A percentile compares a stretch with the other conserved stretches of the same genome.
These are phyloP conservation scores for Hamigera avellanea DNA, from an alignment of 495 filamentous ascomycete genomes.

Conservation along the genomic window DNA sequence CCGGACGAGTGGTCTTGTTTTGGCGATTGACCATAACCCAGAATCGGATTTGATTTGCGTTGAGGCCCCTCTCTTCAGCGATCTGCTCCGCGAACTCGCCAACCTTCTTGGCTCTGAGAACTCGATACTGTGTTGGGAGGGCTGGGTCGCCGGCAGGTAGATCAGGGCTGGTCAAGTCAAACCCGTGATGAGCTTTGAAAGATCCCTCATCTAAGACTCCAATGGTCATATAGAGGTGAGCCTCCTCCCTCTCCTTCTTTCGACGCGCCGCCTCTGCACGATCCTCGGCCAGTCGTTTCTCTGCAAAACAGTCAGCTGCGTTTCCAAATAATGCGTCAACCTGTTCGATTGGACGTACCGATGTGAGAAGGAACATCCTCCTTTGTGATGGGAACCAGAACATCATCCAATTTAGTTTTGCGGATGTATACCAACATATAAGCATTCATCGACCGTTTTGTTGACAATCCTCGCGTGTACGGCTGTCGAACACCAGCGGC, in stretches of 20 bases:
- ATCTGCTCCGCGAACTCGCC: conserved; percentile 58
- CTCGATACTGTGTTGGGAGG: conserved; percentile 47
- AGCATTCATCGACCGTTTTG: conserved; percentile 66
- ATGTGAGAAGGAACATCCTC: conserved; percentile 79
- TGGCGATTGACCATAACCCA: conserved; percentile 99
- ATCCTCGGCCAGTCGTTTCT: conserved; percentile 68
- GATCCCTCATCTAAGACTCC: conserved; percentile 68
- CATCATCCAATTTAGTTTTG: conserved; percentile 66
- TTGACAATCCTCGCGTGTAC: conserved; percentile 52
- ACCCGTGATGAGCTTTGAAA: conserved; percentile 70
- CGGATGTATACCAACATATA: conserved; percentile 99
- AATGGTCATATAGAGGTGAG: conserved; percentile 79
- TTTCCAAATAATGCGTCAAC: not conserved
- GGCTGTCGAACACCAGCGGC: conserved; percentile 47
- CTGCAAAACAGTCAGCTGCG: conserved; percentile 31
- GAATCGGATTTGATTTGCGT: conserved; percentile 56
- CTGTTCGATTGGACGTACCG: conserved; percentile 35
- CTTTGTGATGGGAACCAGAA: conserved; percentile 61
- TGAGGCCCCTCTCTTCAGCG: conserved; percentile 49
- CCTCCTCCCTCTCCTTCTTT: conserved; percentile 82
- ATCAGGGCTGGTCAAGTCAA: conserved; percentile 72
- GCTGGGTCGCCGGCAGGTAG: conserved; percentile 50
- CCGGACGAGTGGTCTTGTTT: conserved; percentile 89
- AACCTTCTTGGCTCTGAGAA: conserved; percentile 62
- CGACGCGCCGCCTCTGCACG: conserved; percentile 56